Percentiles rank a stretch among this genome's conserved stretches.
These are phyloP conservation scores for Myochromella boudieri DNA, from an alignment of 768 basidiomycete species.

Conservation along the genomic window DNA sequence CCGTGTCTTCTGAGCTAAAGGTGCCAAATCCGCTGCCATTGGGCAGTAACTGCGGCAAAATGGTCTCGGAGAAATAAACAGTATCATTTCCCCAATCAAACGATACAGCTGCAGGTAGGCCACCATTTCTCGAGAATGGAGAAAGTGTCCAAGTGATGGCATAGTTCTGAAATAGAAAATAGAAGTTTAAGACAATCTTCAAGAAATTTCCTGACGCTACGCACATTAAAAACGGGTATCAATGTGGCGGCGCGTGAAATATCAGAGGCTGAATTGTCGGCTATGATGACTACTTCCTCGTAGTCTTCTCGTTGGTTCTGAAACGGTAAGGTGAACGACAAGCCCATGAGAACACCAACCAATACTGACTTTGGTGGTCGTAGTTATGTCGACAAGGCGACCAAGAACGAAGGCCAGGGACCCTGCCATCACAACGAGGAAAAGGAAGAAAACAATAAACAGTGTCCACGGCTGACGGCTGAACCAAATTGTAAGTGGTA, in stretches of 20 bases:
- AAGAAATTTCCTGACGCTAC: too few species aligned
- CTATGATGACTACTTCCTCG: slow-evolving; percentile 33
- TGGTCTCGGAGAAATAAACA: slow-evolving; percentile 39
- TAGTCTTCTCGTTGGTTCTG: slow-evolving; percentile 34
- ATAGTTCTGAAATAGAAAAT: slow-evolving; percentile 23
- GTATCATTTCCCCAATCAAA: slow-evolving; percentile 30
- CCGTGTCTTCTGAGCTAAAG: slow-evolving; percentile 25
- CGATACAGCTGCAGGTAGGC: slow-evolving; percentile 31
- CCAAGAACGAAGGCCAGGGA: slow-evolving; percentile 35
- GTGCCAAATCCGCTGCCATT: slow-evolving; percentile 39
- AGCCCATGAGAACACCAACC: neutral
- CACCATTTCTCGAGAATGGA: slow-evolving; percentile 34
- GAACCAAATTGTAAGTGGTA: neutral
- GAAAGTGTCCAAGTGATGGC: slow-evolving; percentile 38
- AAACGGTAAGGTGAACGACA: neutral
- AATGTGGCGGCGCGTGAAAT: slow-evolving; percentile 28
- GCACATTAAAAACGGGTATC: slow-evolving; percentile 27
- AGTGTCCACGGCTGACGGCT: slow-evolving; percentile 39
- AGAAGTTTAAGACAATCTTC: too few species aligned
- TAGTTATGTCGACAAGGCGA: slow-evolving; percentile 33
- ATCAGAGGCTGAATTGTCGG: slow-evolving; percentile 32
- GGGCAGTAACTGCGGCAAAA: slow-evolving; percentile 29
- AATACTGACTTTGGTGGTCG: slow-evolving; percentile 26
- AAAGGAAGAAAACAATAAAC: slow-evolving; percentile 34
- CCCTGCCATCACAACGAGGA: slow-evolving; percentile 27